Evolutionary conservation across 352 stramenopile genomes (phyloP), one percentile per base, ranked within the genome.

Genomic region (Stephanocyclus meneghinianus): DNA sequence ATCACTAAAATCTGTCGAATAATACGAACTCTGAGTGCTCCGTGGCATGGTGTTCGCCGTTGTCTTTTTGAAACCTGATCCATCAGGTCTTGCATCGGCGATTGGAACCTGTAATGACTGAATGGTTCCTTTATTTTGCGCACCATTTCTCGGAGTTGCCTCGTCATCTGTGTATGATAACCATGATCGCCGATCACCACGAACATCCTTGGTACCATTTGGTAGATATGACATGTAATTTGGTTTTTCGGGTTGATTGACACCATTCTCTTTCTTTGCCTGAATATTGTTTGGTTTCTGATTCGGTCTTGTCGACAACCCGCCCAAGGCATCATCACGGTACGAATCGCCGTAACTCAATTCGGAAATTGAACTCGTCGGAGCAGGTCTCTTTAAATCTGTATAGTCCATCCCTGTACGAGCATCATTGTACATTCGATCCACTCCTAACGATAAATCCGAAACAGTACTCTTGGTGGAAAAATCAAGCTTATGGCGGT

Each of bases 341-440:
- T 32, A 7, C 26, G 26, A 9, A 60, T 45, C 30, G 60, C 30
- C 18, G 11, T 32, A 40, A 62, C 18, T 70, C 30, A 60, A 62
- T 40, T 62, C 53, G 13, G 53, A 62, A 16, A 62, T 62, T 62
- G 9, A 6, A 44, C 53, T 42, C 29, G 9, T 15, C 11, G 0
- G 5, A 44, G 29, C 10, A 40, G 29, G 50, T 4, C 18, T 59
- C 2, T 59, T n/a, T 59, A 18, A 44, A 40, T 40, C 35, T 40
- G 35, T 40, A 40, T 40, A 40, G 35, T 40, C 35, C 35, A 40
- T 40, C 35, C 35, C 35, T 4, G 35, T 40, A 40, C 13, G n/a
- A 53, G 45, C 1, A 40, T 85, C 78, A 40, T 74, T 69, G 51
- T 85, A 85, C 78, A 85, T 85, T 48, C 64, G 16, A 72, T 85